Percentiles rank a stretch among this genome's conserved stretches.
Evolutionary conservation across 345 rosid species (phyloP).

Genomic region (Murraya koenigii): DNA sequence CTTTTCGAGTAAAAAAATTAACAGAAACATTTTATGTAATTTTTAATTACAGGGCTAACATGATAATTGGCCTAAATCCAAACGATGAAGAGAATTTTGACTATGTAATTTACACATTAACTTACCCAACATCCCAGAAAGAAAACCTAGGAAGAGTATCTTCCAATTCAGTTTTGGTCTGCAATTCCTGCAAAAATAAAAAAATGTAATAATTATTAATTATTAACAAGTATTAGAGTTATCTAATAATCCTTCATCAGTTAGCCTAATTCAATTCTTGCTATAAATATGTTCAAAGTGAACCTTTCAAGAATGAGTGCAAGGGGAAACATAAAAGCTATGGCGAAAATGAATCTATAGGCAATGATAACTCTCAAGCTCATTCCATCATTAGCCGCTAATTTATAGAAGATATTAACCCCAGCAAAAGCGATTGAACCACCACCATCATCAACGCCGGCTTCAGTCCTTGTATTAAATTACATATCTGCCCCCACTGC

Average conservation of each 20-base stretch:
- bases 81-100: no score
- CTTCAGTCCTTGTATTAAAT: background rate
- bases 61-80: no score
- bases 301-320: constrained; percentile 33
- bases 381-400: constrained; percentile 30
- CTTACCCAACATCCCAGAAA: constrained; percentile 54
- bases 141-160: constrained; percentile 37
- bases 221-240: background rate
- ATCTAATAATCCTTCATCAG: background rate
- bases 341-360: constrained; percentile 30
- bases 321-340: constrained; percentile 25
- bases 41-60: no score
- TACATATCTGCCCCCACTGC: background rate
- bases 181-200: constrained; percentile 26
- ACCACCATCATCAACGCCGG: constrained; percentile 27
- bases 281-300: no score
- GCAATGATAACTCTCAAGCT: constrained; percentile 20
- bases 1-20: no score
- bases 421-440: constrained; percentile 23
- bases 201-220: background rate
- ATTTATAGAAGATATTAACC: constrained; percentile 22
- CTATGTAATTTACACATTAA: background rate
- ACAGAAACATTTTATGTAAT: no score
- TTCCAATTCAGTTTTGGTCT: constrained; percentile 53
- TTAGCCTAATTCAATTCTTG: no score